Evolutionary conservation across 2,329 filamentous ascomycete genomes (phyloP).

Genomic region (Xylaria multiplex): DNA sequence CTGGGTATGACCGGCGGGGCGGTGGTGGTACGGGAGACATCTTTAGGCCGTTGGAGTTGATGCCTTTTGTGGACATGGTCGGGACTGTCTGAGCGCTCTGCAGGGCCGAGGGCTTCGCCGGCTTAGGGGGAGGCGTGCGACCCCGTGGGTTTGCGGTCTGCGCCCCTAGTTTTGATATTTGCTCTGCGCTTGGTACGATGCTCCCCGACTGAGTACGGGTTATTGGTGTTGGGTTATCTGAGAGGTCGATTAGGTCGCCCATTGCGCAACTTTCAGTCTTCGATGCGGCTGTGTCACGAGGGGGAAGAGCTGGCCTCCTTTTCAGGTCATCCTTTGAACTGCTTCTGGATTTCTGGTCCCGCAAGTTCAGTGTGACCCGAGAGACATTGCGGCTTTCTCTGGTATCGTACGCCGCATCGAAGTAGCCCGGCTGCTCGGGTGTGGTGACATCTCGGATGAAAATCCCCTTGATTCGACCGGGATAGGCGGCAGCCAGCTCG

Average conservation of each 20-base stretch:
- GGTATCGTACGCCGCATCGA: constrained; percentile 68
- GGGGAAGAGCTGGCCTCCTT: constrained; percentile 50
- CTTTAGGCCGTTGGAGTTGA: constrained; percentile 20
- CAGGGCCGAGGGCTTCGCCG: constrained; percentile 66
- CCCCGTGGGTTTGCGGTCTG: constrained; percentile 45
- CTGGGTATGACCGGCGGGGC: constrained; percentile 49
- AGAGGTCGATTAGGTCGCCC: constrained; percentile 70
- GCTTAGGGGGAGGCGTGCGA: constrained; percentile 59
- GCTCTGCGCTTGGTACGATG: constrained; percentile 35
- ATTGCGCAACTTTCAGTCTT: constrained; percentile 55
- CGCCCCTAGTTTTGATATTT: constrained; percentile 39
- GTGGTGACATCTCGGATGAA: constrained; percentile 98
- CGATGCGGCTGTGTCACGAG: constrained; percentile 43
- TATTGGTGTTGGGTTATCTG: constrained; percentile 59
- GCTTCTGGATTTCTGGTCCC: constrained; percentile 32
- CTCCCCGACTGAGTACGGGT: constrained; percentile 50
- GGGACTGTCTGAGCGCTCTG: constrained; percentile 53
- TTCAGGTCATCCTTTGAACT: constrained; percentile 39
- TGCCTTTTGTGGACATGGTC: constrained; percentile 32
- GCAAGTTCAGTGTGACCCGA: constrained; percentile 16
- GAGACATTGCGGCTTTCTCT: constrained; percentile 37
- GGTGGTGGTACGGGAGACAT: constrained; percentile 51
- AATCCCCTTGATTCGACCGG: constrained; percentile 82
- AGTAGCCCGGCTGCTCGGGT: constrained; percentile 76
- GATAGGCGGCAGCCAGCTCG: constrained; percentile 86